Evolutionary conservation across 192 early-diverging fungal genomes (phyloP).

Genomic region (Martensiomyces pterosporus): DNA sequence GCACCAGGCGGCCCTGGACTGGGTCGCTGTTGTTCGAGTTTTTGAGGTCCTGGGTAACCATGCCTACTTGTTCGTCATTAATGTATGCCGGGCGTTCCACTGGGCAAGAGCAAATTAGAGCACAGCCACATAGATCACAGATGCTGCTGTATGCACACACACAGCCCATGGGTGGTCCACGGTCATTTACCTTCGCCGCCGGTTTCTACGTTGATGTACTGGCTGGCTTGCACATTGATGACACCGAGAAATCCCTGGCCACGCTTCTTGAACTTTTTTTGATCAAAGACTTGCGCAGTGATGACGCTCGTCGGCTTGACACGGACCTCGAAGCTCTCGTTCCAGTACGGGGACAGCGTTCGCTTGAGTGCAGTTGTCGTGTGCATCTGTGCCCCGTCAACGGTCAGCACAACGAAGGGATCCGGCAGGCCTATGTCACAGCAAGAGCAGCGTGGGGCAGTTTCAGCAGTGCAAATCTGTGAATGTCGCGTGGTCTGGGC

Average conservation of each 20-base stretch:
- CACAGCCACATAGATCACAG: no score
- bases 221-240: slow-evolving; percentile 77
- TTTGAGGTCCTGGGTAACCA: slow-evolving; percentile 78
- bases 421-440: slow-evolving; percentile 86
- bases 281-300: slow-evolving; percentile 96
- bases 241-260: slow-evolving; percentile 91
- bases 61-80: no score
- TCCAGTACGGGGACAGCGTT: slow-evolving; percentile 96
- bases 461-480: no score
- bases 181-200: slow-evolving; percentile 60
- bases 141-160: background rate
- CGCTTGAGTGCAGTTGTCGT: slow-evolving; percentile 82
- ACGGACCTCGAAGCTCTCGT: slow-evolving; percentile 61
- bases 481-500: no score
- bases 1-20: slow-evolving; percentile 76
- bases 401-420: slow-evolving; percentile 93
- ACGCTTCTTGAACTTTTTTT: slow-evolving; percentile 92
- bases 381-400: slow-evolving; percentile 94
- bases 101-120: no score
- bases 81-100: no score
- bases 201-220: slow-evolving; percentile 72
- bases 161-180: background rate
- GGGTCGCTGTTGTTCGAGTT: slow-evolving; percentile 76
- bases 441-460: no score
- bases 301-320: slow-evolving; percentile 62